Percentiles rank a stretch among this genome's conserved stretches.
Evolutionary conservation across 2,329 filamentous ascomycete genomes (phyloP).

Genomic region (Ophioceras dolichostomum): DNA sequence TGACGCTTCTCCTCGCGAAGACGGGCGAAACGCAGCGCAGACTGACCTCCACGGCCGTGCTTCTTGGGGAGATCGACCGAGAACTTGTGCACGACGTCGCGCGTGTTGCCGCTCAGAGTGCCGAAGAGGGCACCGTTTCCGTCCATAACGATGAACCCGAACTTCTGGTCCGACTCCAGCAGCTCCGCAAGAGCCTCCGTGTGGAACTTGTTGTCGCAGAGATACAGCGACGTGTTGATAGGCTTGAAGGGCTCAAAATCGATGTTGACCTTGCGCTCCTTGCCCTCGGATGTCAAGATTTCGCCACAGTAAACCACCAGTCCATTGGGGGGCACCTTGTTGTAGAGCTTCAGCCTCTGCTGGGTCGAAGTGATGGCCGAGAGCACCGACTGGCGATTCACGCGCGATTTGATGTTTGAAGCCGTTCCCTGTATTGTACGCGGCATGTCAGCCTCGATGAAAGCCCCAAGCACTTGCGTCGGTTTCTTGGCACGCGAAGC

Average conservation of each 20-base stretch:
- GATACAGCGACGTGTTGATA: slow-evolving; percentile 98
- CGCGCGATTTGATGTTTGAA: slow-evolving; percentile 98
- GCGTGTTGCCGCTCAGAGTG: slow-evolving; percentile 91
- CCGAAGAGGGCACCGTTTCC: slow-evolving; percentile 97
- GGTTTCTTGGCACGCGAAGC: too few species aligned
- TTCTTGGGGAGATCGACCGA: slow-evolving; percentile 98
- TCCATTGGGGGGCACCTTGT: slow-evolving; percentile 95
- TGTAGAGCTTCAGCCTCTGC: slow-evolving; percentile 97
- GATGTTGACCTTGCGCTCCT: slow-evolving; percentile 99
- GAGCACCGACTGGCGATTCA: slow-evolving; percentile 95
- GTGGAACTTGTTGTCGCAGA: slow-evolving; percentile 99
- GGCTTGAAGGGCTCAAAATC: slow-evolving; percentile 99
- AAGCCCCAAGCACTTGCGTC: too few species aligned
- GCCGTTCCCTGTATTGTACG: slow-evolving; percentile 69
- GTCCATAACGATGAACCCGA: slow-evolving; percentile 99
- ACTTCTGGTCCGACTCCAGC: slow-evolving; percentile 97
- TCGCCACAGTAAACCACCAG: slow-evolving; percentile 99
- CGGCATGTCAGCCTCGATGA: too few species aligned
- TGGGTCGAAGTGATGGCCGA: slow-evolving; percentile 98
- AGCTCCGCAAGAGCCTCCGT: slow-evolving; percentile 95
- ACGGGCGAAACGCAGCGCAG: slow-evolving; percentile 97
- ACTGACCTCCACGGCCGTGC: slow-evolving; percentile 99
- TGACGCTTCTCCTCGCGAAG: slow-evolving; percentile 98
- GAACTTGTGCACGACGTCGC: slow-evolving; percentile 96
- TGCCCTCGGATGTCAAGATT: slow-evolving; percentile 98